Percentiles rank a stretch among this genome's conserved stretches.
Conservation (phyloP, 1,139 yeast species). For the Saccharomyces hybrid region DNA sequence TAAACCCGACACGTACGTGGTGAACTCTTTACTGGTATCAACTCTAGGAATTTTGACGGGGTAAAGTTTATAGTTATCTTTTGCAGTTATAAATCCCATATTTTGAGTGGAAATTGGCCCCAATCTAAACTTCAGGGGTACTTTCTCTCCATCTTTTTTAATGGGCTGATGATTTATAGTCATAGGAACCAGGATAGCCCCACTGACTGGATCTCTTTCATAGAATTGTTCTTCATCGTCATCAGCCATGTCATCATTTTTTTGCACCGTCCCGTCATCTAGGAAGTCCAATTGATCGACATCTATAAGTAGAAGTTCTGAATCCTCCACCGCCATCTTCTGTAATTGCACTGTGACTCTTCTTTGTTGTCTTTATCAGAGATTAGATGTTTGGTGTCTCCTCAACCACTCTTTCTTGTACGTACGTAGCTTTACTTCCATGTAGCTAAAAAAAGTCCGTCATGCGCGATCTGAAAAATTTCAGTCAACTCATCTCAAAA, state of each 20-base stretch:
- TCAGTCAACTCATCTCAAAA: background rate
- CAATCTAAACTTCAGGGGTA: conserved; percentile 37
- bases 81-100: conserved; percentile 36
- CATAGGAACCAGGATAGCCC: conserved; percentile 34
- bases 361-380: no score
- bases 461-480: background rate
- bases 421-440: no score
- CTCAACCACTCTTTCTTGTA: no score
- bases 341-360: no score
- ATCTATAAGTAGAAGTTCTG: no score
- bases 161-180: conserved; percentile 18
- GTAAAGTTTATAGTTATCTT: conserved; percentile 33
- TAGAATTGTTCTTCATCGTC: conserved; percentile 5
- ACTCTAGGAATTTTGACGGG: conserved; percentile 35
- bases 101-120: conserved; percentile 38
- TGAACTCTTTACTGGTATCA: conserved; percentile 35
- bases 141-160: conserved; percentile 25
- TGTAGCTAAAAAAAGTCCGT: background rate
- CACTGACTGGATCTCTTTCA: conserved; percentile 34
- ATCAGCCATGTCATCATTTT: background rate
- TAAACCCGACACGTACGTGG: conserved; percentile 34
- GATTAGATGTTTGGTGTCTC: no score
- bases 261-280: conserved; percentile 13
- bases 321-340: no score
- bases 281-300: conserved; percentile 26